Base-by-base conservation (phyloP, 768 basidiomycete species). In the Kwoniella europaea region DNA sequence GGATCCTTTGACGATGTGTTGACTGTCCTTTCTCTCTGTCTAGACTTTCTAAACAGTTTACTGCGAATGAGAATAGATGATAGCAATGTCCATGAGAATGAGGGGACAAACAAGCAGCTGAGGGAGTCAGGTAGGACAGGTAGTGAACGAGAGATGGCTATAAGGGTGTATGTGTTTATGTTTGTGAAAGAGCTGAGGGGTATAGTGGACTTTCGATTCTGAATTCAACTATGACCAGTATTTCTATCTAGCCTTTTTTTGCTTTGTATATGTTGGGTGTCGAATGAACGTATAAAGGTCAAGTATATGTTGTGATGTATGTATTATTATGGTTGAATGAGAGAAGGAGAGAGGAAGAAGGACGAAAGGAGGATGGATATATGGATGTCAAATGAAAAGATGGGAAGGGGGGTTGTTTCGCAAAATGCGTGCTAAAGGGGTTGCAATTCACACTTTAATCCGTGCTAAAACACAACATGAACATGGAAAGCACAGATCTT, bases 271-370 rank as follows among this genome's bases (percentile, higher is more conserved):
- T 58, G 24, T 58, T 16, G 54, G n/a, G 20, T 24, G 15, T 58
- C 35, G 35, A 61, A 61, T 43, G 59, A 61, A 43, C n/a, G 59
- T 61, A 61, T 61, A 61, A 44, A 61, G 59, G 59, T 61, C 59
- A 61, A 61, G 42, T 61, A 61, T 61, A 41, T 43, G 24, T 0
- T 58, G 35, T n/a, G 42, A 61, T 55, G 42, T 61, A 42, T n/a
- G 7, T 61, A 10, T 22, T 20, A 15, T 42, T 18, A 7, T 61
- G 42, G 18, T 42, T 16, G 43, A n/a, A 9, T 20, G 18, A 12
- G n/a, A 42, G 42, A 61, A n/a, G 10, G 42, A 27, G 43, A 43
- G 41, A 20, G 59, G 43, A 50, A 1, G 46, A 50, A 1, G 41
- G n/a, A 35, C 18, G 57, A 61, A 16, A 61, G 27, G 20, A 55